Percentiles rank a stretch among this genome's conserved stretches.
Evolutionary conservation across 495 filamentous ascomycete species (phyloP).

Genomic region (Neurospora sp.): DNA sequence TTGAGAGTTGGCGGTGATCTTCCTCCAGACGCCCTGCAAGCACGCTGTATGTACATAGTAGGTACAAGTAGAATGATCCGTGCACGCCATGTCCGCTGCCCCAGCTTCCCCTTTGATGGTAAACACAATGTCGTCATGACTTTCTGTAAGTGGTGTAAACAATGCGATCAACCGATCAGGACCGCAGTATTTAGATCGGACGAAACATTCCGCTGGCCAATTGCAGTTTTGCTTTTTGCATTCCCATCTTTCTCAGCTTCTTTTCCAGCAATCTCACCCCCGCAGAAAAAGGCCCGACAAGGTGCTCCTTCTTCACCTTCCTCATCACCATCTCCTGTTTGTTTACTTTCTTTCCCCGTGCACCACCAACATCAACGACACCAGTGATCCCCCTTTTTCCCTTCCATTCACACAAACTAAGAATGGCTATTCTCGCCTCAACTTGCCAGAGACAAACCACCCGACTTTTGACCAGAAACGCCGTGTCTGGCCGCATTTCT

Average conservation of each 20-base stretch:
- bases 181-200: neutral
- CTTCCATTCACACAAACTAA: neutral
- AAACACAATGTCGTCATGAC: neutral
- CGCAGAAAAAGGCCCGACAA: neutral
- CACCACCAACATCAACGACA: neutral
- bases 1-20: neutral
- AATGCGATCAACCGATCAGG: neutral
- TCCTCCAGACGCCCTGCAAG: neutral
- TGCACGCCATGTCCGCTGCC: neutral
- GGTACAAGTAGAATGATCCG: neutral
- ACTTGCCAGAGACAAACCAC: neutral
- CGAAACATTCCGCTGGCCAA: neutral
- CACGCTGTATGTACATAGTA: neutral
- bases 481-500: neutral
- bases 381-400: neutral
- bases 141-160: neutral
- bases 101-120: neutral
- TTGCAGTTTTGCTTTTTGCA: neutral
- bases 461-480: neutral
- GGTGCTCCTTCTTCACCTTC: neutral
- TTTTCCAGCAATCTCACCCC: neutral
- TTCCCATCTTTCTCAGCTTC: neutral
- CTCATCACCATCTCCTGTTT: neutral
- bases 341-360: neutral
- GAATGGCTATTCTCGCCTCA: neutral